Conservation (phyloP, 75 land plant species). For the Adiantum capillusveneris region DNA sequence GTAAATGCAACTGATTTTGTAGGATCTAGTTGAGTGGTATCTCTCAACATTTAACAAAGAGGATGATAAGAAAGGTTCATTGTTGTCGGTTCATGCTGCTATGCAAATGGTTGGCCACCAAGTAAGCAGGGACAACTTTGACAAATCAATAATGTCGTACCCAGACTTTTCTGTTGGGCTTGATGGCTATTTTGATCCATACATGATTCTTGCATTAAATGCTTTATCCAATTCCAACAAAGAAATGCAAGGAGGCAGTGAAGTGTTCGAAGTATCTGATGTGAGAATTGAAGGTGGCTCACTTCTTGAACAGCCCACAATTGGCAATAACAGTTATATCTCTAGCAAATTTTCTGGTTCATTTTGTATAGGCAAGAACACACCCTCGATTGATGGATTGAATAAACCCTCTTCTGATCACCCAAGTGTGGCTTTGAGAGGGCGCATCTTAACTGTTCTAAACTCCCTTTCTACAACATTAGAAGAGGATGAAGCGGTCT, state of each 20-base stretch:
- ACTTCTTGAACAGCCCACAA: neutral
- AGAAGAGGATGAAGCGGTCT: slow-evolving; percentile 22
- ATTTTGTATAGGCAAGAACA: neutral
- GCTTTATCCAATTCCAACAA: slow-evolving; percentile 1
- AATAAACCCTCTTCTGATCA: neutral
- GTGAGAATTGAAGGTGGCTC: neutral
- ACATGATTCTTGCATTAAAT: slow-evolving; percentile 15
- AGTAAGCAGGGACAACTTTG: neutral
- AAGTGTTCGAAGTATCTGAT: neutral
- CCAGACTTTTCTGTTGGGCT: slow-evolving; percentile 12
- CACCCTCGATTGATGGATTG: neutral
- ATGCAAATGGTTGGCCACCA: neutral
- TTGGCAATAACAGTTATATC: neutral
- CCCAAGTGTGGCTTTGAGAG: slow-evolving; percentile 9
- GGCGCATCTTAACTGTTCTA: slow-evolving; percentile 13
- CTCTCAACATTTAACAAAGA: slow-evolving; percentile 19
- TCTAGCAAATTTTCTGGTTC: neutral
- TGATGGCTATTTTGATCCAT: slow-evolving; percentile 21
- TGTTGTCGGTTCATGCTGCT: neutral
- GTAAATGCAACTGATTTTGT: no score
- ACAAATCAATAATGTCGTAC: neutral
- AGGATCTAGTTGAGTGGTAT: slow-evolving; percentile 37
- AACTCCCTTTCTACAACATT: slow-evolving; percentile 16
- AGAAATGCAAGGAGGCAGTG: no score
- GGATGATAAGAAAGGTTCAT: neutral